Evolutionary conservation across 306 rosid genomes (phyloP).

Genomic region (Lathyrus sativus): DNA sequence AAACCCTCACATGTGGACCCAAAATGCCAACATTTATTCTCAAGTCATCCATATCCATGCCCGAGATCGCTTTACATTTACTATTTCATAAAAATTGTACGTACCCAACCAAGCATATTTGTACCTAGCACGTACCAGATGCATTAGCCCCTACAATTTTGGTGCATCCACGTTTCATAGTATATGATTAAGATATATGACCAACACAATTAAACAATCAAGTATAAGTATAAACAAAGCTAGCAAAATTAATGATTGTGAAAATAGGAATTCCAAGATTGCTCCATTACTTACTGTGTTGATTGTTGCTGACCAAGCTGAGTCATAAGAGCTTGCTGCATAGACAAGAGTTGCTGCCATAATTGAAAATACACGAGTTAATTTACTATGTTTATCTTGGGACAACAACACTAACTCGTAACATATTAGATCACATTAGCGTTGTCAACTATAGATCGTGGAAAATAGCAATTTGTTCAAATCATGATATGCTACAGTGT

Average conservation of each 20-base stretch:
- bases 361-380: too few species aligned
- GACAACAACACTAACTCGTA: too few species aligned
- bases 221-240: conserved; percentile 31
- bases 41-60: neutral
- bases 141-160: neutral
- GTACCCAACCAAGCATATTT: neutral
- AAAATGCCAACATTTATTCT: conserved; percentile 9
- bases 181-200: conserved; percentile 12
- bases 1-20: neutral
- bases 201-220: neutral
- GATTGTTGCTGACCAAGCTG: too few species aligned
- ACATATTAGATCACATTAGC: too few species aligned
- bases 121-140: neutral
- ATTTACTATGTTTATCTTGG: too few species aligned
- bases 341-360: too few species aligned
- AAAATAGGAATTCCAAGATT: conserved; percentile 27
- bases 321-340: too few species aligned
- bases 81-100: neutral
- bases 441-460: too few species aligned
- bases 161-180: conserved; percentile 5
- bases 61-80: neutral
- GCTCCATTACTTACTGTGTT: conserved; percentile 61
- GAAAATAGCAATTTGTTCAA: too few species aligned
- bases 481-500: too few species aligned
- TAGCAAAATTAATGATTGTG: conserved; percentile 19